Evolutionary conservation across 2,329 filamentous ascomycete genomes (phyloP), one percentile per base, ranked within the genome.

Genomic region (Pestalotiopsis sp.): DNA sequence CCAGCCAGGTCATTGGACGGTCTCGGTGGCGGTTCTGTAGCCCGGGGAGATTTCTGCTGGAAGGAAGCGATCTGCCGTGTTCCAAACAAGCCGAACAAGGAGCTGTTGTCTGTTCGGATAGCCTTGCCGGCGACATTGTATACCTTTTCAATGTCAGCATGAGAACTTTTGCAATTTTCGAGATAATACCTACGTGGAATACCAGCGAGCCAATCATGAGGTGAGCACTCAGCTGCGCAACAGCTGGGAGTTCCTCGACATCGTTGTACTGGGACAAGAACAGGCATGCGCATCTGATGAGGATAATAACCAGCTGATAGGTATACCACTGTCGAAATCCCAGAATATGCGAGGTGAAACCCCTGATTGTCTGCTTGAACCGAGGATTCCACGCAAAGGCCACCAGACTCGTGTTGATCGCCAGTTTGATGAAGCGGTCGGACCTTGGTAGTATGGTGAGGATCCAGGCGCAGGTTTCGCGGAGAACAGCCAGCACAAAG

Each of bases 321-420:
- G 83, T 84, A 75, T 93, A 93, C 85, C 92, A 92, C 65, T 88
- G 85, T 3, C 83, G 81, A 13, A 93, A 85, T 0, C 91, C 90
- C 3, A 85, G 77, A 39, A 93, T 83, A 68, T 87, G 89, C 70
- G 81, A 85, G 36, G 84, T 87, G 76, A 86, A 91, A 67, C 88
- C 90, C n/a, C 86, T 83, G 41, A 84, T 82, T 3, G 86, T 87
- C 73, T 90, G 84, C 41, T 87, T 84, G 72, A 92, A 87, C 69
- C 86, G 86, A 0, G 90, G 90, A 70, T 93, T 93, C 91, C 91
- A 93, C 86, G 89, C 91, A 13, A 86, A 79, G 3, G 89, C 86
- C 20, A 85, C 73, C 2, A 89, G 72, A 45, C 85, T 86, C 13
- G 85, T 79, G 66, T 80, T 73, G 23, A 91, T 78, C 23, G 86